Percentiles rank a stretch among this genome's conserved stretches.
These are phyloP conservation scores for Pichia phayaonensis DNA, from an alignment of 805 yeast species.

Conservation along the genomic window DNA sequence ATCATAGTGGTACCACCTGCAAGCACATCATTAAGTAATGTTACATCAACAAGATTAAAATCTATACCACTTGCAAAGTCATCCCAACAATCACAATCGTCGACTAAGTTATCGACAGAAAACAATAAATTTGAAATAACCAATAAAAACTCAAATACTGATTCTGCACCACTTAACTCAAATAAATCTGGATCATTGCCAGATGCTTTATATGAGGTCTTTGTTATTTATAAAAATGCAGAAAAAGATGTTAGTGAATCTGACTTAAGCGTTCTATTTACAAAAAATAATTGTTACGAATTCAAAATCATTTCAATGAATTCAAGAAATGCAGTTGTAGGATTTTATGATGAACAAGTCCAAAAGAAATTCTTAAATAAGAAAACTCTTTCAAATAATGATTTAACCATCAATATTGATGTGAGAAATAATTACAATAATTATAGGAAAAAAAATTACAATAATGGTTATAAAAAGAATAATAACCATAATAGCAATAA, in stretches of 20 bases:
- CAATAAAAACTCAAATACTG: background rate
- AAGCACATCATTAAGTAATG: background rate
- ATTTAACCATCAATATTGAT: background rate
- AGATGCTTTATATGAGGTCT: slow-evolving; percentile 1
- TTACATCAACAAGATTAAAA: background rate
- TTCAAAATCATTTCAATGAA: background rate
- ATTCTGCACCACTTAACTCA: background rate
- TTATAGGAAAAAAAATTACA: background rate
- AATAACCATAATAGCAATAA: background rate
- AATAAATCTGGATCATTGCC: background rate
- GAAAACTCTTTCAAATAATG: background rate
- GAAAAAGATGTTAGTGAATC: background rate
- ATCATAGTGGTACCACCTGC: background rate
- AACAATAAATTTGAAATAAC: background rate
- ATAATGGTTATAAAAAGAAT: background rate
- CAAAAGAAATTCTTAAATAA: slow-evolving; percentile 1
- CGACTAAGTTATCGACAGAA: background rate
- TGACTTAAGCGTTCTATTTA: background rate
- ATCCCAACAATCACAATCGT: background rate
- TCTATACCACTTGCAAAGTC: background rate
- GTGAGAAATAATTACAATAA: background rate
- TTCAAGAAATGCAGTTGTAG: slow-evolving; percentile 4
- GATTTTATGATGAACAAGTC: background rate
- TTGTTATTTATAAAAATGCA: slow-evolving; percentile 2
- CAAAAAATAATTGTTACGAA: background rate